Evolutionary conservation across 176 grass and related monocot genomes (phyloP), one percentile per base, ranked within the genome.

Genomic region (Cocos nucifera): DNA sequence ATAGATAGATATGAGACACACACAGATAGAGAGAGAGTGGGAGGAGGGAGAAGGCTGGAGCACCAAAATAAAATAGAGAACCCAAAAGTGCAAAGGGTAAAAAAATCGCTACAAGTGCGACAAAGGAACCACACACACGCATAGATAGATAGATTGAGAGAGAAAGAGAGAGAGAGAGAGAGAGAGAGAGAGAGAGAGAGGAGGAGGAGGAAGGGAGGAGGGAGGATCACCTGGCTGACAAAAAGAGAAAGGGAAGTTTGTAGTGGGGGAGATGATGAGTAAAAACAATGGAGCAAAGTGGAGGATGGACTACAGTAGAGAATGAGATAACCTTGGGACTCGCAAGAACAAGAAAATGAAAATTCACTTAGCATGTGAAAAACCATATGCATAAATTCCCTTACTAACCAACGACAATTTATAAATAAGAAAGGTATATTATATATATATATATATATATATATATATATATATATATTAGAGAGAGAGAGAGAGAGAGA

Each of bases 141-240:
- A 28, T 4, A 5, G 24, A 26, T 30, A 51, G 62, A 29, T 29
- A 32, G 65, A 63, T 8, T 32, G 57, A 64, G 51, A 3, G 48
- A 23, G 19, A 16, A 4, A 32, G 32, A 35, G 6, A 27, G 51
- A 27, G 25, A 26, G 35, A 51, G 62, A 30, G 51, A 30, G 65
- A 49, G 15, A 32, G 32, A 35, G 6, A 27, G 51, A 27, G 25
- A 26, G 35, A 51, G 62, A 30, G 51, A 30, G 65, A 49, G 15
- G n/a, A n/a, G n/a, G n/a, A n/a, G n/a, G n/a, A 30, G 57, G 55
- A 51, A 3, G 48, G 18, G 16, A 16, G 6, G 1, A 49, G 39
- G 59, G 54, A 48, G 57, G 54, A 85, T 79, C 82, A 67, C 78
- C 74, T 82, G 74, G 72, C 58, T 78, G 71, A 57, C 64, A 66